phyloP scores from a whole-genome alignment of 1,284 basidiomycete species.

The Fistulina hepatica region DNA sequence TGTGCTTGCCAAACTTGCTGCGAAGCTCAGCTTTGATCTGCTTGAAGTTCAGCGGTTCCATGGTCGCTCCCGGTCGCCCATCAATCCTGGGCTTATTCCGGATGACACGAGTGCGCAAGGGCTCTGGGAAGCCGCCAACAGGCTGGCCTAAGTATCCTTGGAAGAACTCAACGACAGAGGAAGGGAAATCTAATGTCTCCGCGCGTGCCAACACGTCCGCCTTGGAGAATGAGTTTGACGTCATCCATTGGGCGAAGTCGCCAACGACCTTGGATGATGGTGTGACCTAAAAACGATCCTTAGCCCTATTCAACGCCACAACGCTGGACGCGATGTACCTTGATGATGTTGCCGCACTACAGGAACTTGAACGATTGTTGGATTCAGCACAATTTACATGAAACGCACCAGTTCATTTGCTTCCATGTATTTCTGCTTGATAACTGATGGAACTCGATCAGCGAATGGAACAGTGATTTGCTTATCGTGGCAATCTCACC shows the following conservation, averaged over 20 bases:
- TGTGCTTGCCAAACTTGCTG: conserved; percentile 91
- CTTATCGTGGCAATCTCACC: conserved; percentile 28
- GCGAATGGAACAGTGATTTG: conserved; percentile 12
- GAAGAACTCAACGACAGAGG: conserved; percentile 94
- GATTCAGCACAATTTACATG: conserved; percentile 7
- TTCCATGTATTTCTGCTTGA: conserved; percentile 98
- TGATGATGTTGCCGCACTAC: conserved; percentile 96
- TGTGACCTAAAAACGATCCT: conserved; percentile 53
- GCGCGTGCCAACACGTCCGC: conserved; percentile 82
- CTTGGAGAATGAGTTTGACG: conserved; percentile 84
- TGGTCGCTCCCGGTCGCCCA: conserved; percentile 79
- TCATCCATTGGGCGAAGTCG: conserved; percentile 99
- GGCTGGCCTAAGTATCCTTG: conserved; percentile 97
- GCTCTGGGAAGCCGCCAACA: conserved; percentile 97
- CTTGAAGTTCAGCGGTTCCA: conserved; percentile 90
- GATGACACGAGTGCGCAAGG: conserved; percentile 84
- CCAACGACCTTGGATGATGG: conserved; percentile 99
- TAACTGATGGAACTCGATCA: conserved; percentile 42
- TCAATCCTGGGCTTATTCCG: conserved; percentile 92
- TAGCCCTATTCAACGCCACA: background rate
- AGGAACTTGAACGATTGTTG: conserved; percentile 10
- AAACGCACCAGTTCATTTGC: conserved; percentile 77
- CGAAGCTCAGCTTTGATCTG: conserved; percentile 90
- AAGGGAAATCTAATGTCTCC: conserved; percentile 92
- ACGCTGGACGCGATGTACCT: conserved; percentile 32